Evolutionary conservation across 768 basidiomycete species (phyloP), one percentile per base, ranked within the genome.

Genomic region (Pulveroboletus sp.): DNA sequence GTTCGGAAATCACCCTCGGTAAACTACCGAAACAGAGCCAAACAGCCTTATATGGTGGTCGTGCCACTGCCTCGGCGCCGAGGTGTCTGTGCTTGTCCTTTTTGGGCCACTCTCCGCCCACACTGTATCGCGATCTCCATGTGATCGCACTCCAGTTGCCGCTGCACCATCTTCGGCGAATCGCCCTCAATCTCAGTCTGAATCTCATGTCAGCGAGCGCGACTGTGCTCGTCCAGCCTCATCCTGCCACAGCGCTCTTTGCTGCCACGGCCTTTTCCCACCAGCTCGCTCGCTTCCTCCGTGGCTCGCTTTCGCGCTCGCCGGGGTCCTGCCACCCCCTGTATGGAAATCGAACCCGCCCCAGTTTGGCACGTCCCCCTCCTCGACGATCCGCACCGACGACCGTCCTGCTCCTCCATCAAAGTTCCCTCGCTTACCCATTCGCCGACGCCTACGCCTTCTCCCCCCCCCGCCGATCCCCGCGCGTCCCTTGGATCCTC

Each of bases 11-110:
- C 65, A 69, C 67, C 65, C 54, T 69, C 68, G 63, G 66, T 59
- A 67, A 68, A 67, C 50, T 55, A 34, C 14, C 32, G 43, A 65
- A 67, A 67, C 2, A 66, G 0, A 0, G n/a, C 14, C 29, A 16
- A 57, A 68, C 10, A 69, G 19, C 30, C 55, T 61, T 50, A 62
- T 54, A 17, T 44, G 56, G 64, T 17, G 37, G 39, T 46, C 54
- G 55, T 56, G 55, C 69, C 67, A 65, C 53, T 53, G 53, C 72
- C 71, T 73, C 71, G 71, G 72, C 71, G 71, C 71, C 72, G 71
- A 71, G 71, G 72, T 57, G 38, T 51, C 56, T 61, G 49, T 39
- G 32, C 54, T 32, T 58, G 51, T 56, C 68, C 65, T 61, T 62
- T 62, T 61, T 50, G 44, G 62, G 59, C 56, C 60, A 57, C 52